Evolutionary conservation across 768 basidiomycete genomes (phyloP).

Genomic region (Termitomyces sp.): DNA sequence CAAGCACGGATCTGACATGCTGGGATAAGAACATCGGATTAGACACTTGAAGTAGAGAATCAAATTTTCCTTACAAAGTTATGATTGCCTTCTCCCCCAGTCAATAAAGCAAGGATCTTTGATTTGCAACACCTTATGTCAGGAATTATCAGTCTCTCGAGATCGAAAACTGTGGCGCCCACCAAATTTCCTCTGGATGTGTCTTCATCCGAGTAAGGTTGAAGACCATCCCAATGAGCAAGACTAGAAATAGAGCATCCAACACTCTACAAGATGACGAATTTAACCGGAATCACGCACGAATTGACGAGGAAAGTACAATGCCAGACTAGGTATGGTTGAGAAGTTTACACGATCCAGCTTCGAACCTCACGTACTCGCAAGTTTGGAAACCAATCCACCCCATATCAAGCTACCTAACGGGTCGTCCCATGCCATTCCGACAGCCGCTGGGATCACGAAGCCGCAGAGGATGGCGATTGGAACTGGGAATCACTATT

Average conservation of each 20-base stretch:
- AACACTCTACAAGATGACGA: not conserved
- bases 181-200: constrained; percentile 75
- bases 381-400: constrained; percentile 57
- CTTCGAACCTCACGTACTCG: constrained; percentile 37
- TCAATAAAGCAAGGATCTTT: not conserved
- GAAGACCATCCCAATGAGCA: constrained; percentile 79
- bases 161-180: not conserved
- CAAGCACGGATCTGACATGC: not conserved
- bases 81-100: constrained; percentile 1
- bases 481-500: not conserved
- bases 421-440: constrained; percentile 56
- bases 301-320: constrained; percentile 71
- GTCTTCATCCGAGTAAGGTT: constrained; percentile 78
- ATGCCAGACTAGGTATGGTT: constrained; percentile 52
- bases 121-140: not conserved
- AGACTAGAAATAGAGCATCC: constrained; percentile 33
- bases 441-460: constrained; percentile 51
- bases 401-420: constrained; percentile 71
- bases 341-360: not conserved
- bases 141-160: not conserved
- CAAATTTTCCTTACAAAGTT: not conserved
- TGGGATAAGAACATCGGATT: not conserved
- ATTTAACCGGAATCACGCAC: constrained; percentile 30
- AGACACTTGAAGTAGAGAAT: not conserved
- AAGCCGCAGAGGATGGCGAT: constrained; percentile 21